A percentile compares a stretch with the other conserved stretches of the same genome.
Conservation (phyloP, 192 early-diverging fungal genomes). For the Coemansia interrupta region DNA sequence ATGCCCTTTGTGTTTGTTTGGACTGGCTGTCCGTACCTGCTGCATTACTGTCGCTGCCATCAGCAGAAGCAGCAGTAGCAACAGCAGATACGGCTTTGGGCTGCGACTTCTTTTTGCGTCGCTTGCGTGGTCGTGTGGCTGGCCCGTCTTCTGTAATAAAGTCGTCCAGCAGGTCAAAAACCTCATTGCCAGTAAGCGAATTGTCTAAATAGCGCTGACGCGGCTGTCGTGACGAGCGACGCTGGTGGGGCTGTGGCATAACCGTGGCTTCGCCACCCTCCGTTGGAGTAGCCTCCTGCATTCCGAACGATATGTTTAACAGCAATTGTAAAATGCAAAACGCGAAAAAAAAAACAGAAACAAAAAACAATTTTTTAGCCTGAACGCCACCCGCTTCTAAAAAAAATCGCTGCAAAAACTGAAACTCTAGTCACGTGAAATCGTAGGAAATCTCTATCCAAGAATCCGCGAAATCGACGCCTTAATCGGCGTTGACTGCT, state of each 20-base stretch:
- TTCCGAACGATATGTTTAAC: conserved; percentile 1
- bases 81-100: neutral
- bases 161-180: conserved; percentile 45
- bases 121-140: conserved; percentile 2
- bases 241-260: conserved; percentile 5
- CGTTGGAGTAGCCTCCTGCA: neutral
- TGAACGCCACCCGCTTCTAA: neutral
- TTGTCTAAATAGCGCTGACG: conserved; percentile 36
- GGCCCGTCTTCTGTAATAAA: conserved; percentile 24
- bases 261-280: too few relatives aligned
- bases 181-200: conserved; percentile 39
- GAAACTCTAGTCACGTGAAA: neutral
- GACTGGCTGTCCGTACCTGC: neutral
- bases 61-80: neutral
- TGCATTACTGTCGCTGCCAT: too few relatives aligned
- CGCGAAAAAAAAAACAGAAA: conserved; percentile 16
- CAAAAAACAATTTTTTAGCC: neutral
- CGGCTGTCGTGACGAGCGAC: conserved; percentile 36
- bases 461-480: conserved; percentile 41
- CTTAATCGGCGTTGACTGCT: conserved; percentile 10
- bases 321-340: conserved; percentile 4
- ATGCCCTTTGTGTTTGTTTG: neutral
- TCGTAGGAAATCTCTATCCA: neutral
- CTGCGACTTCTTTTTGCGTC: conserved; percentile 9
- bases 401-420: neutral